Evolutionary conservation across 768 basidiomycete genomes (phyloP).

Genomic region (Cantharellus cinnabarinus): DNA sequence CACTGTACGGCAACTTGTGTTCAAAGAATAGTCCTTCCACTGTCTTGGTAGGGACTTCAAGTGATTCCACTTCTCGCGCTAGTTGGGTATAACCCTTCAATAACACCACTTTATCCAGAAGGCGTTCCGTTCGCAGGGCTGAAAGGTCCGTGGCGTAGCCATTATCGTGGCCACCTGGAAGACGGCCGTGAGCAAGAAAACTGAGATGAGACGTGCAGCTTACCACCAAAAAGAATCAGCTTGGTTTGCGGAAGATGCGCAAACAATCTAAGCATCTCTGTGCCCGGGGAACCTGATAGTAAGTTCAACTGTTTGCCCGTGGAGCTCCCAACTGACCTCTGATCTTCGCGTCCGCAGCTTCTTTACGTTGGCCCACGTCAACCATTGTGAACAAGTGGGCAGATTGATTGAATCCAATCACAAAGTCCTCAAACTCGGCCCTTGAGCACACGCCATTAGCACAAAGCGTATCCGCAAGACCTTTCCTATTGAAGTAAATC

Average conservation of each 20-base stretch:
- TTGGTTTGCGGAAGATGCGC: conserved; percentile 39
- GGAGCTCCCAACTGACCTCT: conserved; percentile 27
- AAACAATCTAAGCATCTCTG: conserved; percentile 54
- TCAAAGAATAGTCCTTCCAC: background rate
- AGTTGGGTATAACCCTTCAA: background rate
- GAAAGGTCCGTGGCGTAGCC: conserved; percentile 45
- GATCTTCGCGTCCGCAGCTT: conserved; percentile 57
- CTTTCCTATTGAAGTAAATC: background rate
- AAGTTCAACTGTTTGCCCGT: background rate
- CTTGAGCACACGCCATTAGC: conserved; percentile 4
- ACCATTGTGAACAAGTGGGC: conserved; percentile 44
- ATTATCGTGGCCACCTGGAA: conserved; percentile 38
- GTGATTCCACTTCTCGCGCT: background rate
- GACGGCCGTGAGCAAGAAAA: background rate
- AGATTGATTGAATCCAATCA: conserved; percentile 50
- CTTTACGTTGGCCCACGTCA: conserved; percentile 51
- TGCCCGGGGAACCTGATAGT: background rate
- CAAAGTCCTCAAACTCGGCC: conserved; percentile 40
- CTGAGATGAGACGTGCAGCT: background rate
- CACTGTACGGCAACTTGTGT: background rate
- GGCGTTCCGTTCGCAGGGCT: conserved; percentile 43
- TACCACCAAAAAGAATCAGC: conserved; percentile 47
- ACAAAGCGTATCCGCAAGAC: background rate
- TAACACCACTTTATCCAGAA: conserved; percentile 31
- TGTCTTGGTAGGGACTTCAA: background rate